Percentiles rank a stretch among this genome's conserved stretches.
These are phyloP conservation scores for Saccharomyces hybrid DNA, from an alignment of 1,139 yeast genomes.

Conservation along the genomic window DNA sequence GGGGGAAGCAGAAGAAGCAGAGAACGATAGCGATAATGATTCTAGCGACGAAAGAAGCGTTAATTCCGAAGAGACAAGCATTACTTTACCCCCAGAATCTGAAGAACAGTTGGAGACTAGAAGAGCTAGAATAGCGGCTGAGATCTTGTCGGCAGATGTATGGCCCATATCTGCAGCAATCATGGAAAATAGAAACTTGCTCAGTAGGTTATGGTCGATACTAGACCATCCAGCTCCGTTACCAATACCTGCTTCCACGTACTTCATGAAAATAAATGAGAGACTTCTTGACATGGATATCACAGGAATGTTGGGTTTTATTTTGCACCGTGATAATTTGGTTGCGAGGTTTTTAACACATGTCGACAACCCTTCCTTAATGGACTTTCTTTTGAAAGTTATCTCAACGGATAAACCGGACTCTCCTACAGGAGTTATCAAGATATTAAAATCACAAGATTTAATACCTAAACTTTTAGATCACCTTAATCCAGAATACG, in stretches of 20 bases:
- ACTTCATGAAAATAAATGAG: constrained; percentile 90
- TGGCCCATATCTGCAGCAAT: constrained; percentile 92
- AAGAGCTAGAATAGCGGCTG: constrained; percentile 82
- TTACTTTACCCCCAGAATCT: constrained; percentile 34
- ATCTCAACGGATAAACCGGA: constrained; percentile 60
- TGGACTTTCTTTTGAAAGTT: constrained; percentile 59
- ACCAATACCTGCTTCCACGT: constrained; percentile 69
- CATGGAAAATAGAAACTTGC: constrained; percentile 60
- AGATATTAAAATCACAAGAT: constrained; percentile 42
- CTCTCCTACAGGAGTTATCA: constrained; percentile 55
- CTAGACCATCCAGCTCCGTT: constrained; percentile 58
- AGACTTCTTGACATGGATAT: constrained; percentile 81
- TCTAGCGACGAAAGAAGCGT: constrained; percentile 20
- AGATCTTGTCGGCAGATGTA: constrained; percentile 81
- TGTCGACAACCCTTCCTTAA: constrained; percentile 55
- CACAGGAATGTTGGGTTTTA: constrained; percentile 68
- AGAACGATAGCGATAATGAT: constrained; percentile 1
- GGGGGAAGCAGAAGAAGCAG: constrained; percentile 5
- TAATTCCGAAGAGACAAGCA: constrained; percentile 28
- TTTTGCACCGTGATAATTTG: constrained; percentile 41
- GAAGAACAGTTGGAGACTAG: constrained; percentile 52
- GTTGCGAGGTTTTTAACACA: constrained; percentile 48
- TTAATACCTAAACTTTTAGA: constrained; percentile 46
- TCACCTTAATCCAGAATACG: constrained; percentile 40
- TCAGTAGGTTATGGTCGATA: constrained; percentile 69